Evolutionary conservation across 2,329 filamentous ascomycete species (phyloP).

Genomic region (Acephala macrosclerotiorum): DNA sequence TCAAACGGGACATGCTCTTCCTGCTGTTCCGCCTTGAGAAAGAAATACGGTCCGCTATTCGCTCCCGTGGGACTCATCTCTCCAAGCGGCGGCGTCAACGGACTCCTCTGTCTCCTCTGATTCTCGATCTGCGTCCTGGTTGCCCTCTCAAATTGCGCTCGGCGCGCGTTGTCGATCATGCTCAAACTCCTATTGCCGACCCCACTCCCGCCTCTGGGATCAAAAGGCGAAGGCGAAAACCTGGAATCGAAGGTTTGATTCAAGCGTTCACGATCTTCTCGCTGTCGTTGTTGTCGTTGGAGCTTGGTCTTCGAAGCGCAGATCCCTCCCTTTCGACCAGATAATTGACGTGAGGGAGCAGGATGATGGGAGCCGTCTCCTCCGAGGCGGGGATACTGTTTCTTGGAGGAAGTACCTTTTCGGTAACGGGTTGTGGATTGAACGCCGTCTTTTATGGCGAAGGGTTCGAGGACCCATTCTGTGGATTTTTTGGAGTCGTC

Average conservation of each 20-base stretch:
- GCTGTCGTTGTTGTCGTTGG: constrained; percentile 22
- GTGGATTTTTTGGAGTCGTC: constrained; percentile 70
- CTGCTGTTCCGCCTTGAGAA: constrained; percentile 31
- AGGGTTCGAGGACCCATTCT: constrained; percentile 79
- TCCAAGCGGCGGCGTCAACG: constrained; percentile 35
- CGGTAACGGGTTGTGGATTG: constrained; percentile 86
- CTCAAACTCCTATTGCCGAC: neutral
- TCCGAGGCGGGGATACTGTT: neutral
- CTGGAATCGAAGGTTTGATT: neutral
- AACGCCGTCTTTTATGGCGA: constrained; percentile 75
- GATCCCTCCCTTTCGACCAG: constrained; percentile 38
- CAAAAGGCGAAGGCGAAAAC: neutral
- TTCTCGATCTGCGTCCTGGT: constrained; percentile 10
- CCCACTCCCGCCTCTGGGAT: neutral
- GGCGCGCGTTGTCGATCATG: constrained; percentile 5
- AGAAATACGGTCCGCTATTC: constrained; percentile 28
- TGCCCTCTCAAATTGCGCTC: constrained; percentile 19
- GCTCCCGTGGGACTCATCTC: no score
- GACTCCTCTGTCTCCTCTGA: constrained; percentile 30
- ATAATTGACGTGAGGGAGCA: constrained; percentile 40
- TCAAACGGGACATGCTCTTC: constrained; percentile 33
- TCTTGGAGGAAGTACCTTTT: constrained; percentile 50
- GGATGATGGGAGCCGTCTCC: constrained; percentile 46
- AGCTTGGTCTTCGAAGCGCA: constrained; percentile 33
- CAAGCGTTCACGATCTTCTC: constrained; percentile 18